Base-by-base conservation (phyloP, 768 basidiomycete genomes). In the Kwoniella bestiolae region DNA sequence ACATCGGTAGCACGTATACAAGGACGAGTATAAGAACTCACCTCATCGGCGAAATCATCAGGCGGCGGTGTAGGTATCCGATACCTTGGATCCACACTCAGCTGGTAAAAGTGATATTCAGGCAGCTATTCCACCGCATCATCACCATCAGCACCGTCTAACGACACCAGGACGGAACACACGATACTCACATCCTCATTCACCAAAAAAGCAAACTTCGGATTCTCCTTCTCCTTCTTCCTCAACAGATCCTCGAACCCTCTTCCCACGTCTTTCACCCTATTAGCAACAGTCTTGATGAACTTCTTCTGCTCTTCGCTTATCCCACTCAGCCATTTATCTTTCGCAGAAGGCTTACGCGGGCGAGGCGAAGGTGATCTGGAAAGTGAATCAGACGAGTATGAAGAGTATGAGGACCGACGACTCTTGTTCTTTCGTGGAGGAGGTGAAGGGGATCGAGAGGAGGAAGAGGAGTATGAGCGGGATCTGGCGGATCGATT, bases 291-390 rank as follows among this genome's bases (percentile, higher is more conserved):
- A 14, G 90, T 91, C 50, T 88, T 86, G 65, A 99, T 89, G 72
- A 97, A 95, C 12, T 86, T 86, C 61, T 93, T 90, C 5, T 90
- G 91, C 16, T 92, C 89, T 26, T 89, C 86, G 2, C 86, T 88
- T 8, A 80, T 59, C 21, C 63, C 66, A 26, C 59, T 53, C 14
- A 72, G 38, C 67, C 75, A 67, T 55, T 74, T 71, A 23, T 74
- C 75, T 51, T 47, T 62, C 29, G 61, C 64, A 25, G 38, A 57
- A 34, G 47, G 46, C 26, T 70, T 65, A 55, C 72, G 69, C n/a
- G 66, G 75, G 3, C 67, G 68, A 56, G 81, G 73, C 25, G 79
- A 80, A 21, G 82, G 78, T 34, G 82, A 83, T 50, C 85, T 85
- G 58, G 83, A 83, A 21, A 75, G 76, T n/a, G 78, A 72, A 46